These are phyloP conservation scores for Urostyla sp. DNA, from an alignment of 73 alveolate genomes.

Conservation along the genomic window DNA sequence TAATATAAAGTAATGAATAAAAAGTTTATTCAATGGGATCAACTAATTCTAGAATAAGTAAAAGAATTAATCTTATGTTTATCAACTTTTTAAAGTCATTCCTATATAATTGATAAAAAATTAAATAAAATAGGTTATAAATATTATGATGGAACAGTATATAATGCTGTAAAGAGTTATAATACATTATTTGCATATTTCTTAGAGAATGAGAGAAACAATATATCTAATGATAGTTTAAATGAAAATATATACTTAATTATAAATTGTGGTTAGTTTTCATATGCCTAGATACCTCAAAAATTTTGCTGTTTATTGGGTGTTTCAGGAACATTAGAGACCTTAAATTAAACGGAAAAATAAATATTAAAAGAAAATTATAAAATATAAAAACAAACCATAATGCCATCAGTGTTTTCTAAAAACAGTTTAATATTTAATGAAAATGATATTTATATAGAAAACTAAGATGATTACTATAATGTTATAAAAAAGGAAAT, in stretches of 20 bases:
- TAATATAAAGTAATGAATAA: background rate
- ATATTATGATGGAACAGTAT: constrained; percentile 54
- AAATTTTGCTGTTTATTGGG: constrained; percentile 52
- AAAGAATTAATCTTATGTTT: constrained; percentile 36
- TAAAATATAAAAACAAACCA: constrained; percentile 46
- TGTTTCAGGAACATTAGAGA: constrained; percentile 67
- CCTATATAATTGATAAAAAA: constrained; percentile 15
- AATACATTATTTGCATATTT: constrained; percentile 66
- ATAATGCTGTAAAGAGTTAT: constrained; percentile 58
- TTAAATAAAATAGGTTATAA: constrained; percentile 58
- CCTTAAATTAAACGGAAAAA: constrained; percentile 37
- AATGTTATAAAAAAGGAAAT: background rate
- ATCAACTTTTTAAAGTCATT: background rate
- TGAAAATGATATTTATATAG: background rate
- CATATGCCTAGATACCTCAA: constrained; percentile 62
- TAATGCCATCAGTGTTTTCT: constrained; percentile 69
- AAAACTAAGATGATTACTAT: background rate
- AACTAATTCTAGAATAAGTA: background rate
- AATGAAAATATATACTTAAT: constrained; percentile 19
- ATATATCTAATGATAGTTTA: background rate
- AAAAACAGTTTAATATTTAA: background rate
- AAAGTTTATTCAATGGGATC: background rate
- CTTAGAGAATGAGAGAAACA: constrained; percentile 29
- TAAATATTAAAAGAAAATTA: constrained; percentile 27
- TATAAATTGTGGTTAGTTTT: constrained; percentile 59